Evolutionary conservation across 306 rosid genomes (phyloP), one percentile per base, ranked within the genome.

Genomic region (Dicorynia guianensis): DNA sequence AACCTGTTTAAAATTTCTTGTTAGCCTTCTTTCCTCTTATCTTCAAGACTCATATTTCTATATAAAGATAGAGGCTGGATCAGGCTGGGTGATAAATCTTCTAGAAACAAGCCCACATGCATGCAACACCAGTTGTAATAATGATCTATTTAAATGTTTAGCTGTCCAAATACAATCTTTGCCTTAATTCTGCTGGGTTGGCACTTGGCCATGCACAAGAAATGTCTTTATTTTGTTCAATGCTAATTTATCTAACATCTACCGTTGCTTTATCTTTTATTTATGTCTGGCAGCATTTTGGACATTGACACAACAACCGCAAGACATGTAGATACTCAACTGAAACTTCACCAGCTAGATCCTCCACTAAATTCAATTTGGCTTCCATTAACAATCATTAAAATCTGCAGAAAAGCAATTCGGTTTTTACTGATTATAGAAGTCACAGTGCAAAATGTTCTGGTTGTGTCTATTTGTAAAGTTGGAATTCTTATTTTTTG

Each of bases 371-470:
- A 14, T 48, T 40, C 40, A 40, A 50, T 14, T 75, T 63, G 6
- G 38, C 48, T 17, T 52, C 50, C 11, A 10, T 65, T 30, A 39
- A 38, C 18, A 35, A 39, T 42, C 33, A 11, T 63, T 40, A 30
- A 50, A 71, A 14, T 59, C 36, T 30, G 10, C 53, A 55, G 30
- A 67, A 72, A 10, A 17, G 56, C 6, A 13, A 18, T 81, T 58
- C 50, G 39, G 53, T 59, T 65, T 49, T 72, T 19, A n/a, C n/a
- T 33, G 15, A 62, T 81, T 65, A 65, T 66, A 44, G 52, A 19
- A 55, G n/a, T 8, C 8, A 63, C 17, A 18, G 68, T 46, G n/a
- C 73, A 30, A 34, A 39, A 30, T 13, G 50, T 39, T 57, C 33
- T 63, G 55, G 60, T 30, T 62, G 15, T 71, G 61, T 71, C 36